These are phyloP conservation scores for Penicillium sp. DNA, from an alignment of 2,329 filamentous ascomycete species.

Conservation along the genomic window DNA sequence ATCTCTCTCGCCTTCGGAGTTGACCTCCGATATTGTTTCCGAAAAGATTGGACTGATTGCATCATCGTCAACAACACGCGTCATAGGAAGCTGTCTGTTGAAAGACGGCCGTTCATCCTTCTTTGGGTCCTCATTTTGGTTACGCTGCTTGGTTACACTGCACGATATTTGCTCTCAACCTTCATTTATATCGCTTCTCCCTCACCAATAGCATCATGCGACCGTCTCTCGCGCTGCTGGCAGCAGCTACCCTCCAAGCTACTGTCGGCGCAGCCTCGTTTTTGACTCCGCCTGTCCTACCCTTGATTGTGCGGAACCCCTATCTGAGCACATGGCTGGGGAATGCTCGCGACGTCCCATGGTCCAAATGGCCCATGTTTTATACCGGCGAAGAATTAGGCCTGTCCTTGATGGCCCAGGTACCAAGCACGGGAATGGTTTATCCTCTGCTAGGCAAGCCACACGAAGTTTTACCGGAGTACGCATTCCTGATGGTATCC, in stretches of 20 bases:
- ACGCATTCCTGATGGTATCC: slow-evolving; percentile 23
- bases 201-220: slow-evolving; percentile 32
- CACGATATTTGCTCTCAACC: background rate
- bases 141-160: slow-evolving; percentile 8
- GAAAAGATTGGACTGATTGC: slow-evolving; percentile 16
- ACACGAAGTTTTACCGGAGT: slow-evolving; percentile 65
- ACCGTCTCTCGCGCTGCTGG: slow-evolving; percentile 37
- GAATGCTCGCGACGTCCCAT: slow-evolving; percentile 75
- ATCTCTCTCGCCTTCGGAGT: background rate
- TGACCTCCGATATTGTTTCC: background rate
- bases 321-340: slow-evolving; percentile 78
- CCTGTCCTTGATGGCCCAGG: slow-evolving; percentile 65
- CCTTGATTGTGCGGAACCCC: slow-evolving; percentile 75
- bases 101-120: background rate
- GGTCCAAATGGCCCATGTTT: slow-evolving; percentile 86
- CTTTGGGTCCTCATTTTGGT: background rate
- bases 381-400: slow-evolving; percentile 74
- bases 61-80: slow-evolving; percentile 16
- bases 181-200: background rate
- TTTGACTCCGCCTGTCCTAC: slow-evolving; percentile 68
- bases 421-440: slow-evolving; percentile 63
- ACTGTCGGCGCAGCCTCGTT: slow-evolving; percentile 54
- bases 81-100: background rate
- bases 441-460: slow-evolving; percentile 70
- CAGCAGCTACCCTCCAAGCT: slow-evolving; percentile 46